Evolutionary conservation across 2,329 filamentous ascomycete species (phyloP).

Genomic region (Scedosporium minutisporum): DNA sequence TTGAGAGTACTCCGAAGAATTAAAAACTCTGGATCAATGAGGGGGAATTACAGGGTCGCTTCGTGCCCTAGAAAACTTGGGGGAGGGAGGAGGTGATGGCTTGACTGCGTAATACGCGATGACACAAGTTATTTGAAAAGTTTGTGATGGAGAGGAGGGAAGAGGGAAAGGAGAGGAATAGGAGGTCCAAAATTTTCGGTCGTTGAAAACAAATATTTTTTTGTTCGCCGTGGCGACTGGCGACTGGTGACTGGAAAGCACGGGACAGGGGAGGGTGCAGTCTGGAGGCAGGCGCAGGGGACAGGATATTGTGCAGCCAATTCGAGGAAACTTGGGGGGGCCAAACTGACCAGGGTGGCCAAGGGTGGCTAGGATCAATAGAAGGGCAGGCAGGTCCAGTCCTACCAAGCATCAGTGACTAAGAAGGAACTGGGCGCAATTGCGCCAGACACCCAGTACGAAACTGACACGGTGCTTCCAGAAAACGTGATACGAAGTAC

Average conservation of each 20-base stretch:
- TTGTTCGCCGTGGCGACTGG: constrained; percentile 6
- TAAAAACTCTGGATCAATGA: constrained; percentile 41
- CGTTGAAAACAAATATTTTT: constrained; percentile 8
- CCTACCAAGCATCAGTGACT: background rate
- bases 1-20: constrained; percentile 14
- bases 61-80: constrained; percentile 67
- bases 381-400: background rate
- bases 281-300: constrained; percentile 4
- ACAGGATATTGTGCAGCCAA: background rate
- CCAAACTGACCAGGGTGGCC: background rate
- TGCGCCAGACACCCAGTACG: background rate
- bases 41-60: constrained; percentile 71
- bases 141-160: constrained; percentile 5
- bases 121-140: constrained; percentile 11
- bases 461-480: background rate
- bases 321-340: background rate
- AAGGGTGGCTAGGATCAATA: background rate
- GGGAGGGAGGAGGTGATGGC: constrained; percentile 22
- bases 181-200: constrained; percentile 2
- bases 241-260: constrained; percentile 4
- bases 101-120: constrained; percentile 24
- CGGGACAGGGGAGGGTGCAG: background rate
- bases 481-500: background rate
- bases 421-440: background rate
- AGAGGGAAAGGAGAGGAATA: constrained; percentile 4